Evolutionary conservation across 495 filamentous ascomycete genomes (phyloP).

Genomic region (Xylaria scruposa): DNA sequence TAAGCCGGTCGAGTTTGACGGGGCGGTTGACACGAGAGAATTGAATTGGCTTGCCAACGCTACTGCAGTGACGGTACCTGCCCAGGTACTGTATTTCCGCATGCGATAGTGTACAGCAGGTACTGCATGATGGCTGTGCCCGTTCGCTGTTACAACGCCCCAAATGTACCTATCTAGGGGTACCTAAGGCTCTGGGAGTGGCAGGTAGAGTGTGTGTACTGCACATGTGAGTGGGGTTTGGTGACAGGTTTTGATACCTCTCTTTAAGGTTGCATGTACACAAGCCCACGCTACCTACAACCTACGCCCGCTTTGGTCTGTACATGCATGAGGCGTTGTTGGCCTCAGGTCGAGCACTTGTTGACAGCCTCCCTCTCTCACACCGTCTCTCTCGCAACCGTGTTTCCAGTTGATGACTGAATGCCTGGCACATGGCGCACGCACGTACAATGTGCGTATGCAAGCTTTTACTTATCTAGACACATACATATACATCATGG

Average conservation of each 20-base stretch:
- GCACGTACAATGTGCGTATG: too few relatives aligned
- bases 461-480: too few relatives aligned
- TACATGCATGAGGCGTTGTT: too few relatives aligned
- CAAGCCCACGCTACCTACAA: too few relatives aligned
- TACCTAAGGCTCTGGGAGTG: neutral
- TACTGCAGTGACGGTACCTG: neutral
- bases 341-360: neutral
- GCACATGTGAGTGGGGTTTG: too few relatives aligned
- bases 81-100: neutral
- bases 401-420: constrained; percentile 7
- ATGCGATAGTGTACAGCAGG: neutral
- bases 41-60: neutral
- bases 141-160: neutral
- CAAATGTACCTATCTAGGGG: neutral
- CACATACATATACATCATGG: too few relatives aligned
- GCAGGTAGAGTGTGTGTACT: too few relatives aligned
- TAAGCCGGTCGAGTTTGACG: neutral
- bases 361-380: neutral
- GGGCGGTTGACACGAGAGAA: constrained; percentile 1
- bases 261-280: too few relatives aligned
- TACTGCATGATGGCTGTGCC: neutral
- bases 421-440: neutral
- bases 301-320: too few relatives aligned
- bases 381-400: neutral
- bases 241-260: too few relatives aligned